Conservation (phyloP, 176 grass and related monocot species). For the Echinochloa phyllopogon region DNA sequence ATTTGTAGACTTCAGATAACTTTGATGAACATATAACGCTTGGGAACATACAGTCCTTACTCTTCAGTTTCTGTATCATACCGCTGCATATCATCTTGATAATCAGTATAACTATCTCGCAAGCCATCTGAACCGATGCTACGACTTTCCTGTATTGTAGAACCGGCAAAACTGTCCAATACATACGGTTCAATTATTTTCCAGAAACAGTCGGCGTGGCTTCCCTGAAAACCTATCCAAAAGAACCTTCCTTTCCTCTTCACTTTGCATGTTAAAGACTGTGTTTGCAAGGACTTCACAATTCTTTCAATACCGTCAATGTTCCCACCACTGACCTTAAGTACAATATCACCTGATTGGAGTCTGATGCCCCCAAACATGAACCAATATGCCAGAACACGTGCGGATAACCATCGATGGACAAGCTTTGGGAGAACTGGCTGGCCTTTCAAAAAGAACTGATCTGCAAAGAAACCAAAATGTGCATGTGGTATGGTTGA, state of each 20-base stretch:
- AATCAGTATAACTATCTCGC: slow-evolving; percentile 41
- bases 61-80: background rate
- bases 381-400: slow-evolving; percentile 95
- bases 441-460: slow-evolving; percentile 74
- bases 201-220: slow-evolving; percentile 73
- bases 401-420: slow-evolving; percentile 86
- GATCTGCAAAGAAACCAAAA: slow-evolving; percentile 86
- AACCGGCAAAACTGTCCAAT: slow-evolving; percentile 56
- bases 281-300: slow-evolving; percentile 56
- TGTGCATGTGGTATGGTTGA: slow-evolving; percentile 75
- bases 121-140: slow-evolving; percentile 17
- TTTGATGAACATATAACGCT: background rate
- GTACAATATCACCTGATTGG: slow-evolving; percentile 81
- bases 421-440: slow-evolving; percentile 77
- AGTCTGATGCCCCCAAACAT: slow-evolving; percentile 89
- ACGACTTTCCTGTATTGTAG: slow-evolving; percentile 6
- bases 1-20: background rate
- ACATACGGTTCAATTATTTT: slow-evolving; percentile 65
- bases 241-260: slow-evolving; percentile 85
- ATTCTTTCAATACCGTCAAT: slow-evolving; percentile 76
- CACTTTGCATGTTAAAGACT: slow-evolving; percentile 71
- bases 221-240: slow-evolving; percentile 90
- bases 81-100: slow-evolving; percentile 43
- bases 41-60: slow-evolving; percentile 1
- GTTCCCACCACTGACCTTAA: slow-evolving; percentile 71